Conservation (phyloP, 2,329 filamentous ascomycete species). For the Fulvia fulva region DNA sequence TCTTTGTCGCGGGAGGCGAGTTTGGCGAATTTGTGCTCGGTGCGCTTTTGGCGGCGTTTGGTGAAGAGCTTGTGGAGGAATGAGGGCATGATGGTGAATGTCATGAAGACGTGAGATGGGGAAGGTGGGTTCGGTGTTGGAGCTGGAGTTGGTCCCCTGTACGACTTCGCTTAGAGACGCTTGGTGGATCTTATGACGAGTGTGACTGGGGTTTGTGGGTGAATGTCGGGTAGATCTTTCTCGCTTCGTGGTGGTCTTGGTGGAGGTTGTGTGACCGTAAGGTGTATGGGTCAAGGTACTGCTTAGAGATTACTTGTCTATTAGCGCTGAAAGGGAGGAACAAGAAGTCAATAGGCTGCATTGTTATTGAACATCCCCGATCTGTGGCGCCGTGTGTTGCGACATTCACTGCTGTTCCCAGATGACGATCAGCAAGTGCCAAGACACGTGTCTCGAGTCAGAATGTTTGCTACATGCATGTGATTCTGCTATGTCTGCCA, state of each 20-base stretch:
- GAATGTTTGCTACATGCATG: neutral
- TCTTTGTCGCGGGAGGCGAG: conserved; percentile 12
- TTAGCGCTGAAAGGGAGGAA: neutral
- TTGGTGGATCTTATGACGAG: neutral
- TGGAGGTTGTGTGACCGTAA: neutral
- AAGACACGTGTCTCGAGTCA: neutral
- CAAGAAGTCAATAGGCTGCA: neutral
- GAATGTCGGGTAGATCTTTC: neutral
- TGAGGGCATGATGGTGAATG: neutral
- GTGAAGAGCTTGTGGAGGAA: neutral
- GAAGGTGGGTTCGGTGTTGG: neutral
- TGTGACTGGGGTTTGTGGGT: neutral
- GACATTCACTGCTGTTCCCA: neutral
- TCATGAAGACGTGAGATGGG: neutral
- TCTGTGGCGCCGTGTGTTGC: neutral
- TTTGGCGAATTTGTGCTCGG: conserved; percentile 5
- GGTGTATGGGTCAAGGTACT: neutral
- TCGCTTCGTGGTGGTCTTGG: neutral
- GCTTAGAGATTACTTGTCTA: neutral
- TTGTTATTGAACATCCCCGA: neutral
- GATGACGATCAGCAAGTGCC: neutral
- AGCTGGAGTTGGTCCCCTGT: neutral
- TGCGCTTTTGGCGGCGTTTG: neutral
- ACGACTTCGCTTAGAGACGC: neutral
- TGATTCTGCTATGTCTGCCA: too few relatives aligned